These are phyloP conservation scores for Sphaerobolus stellatus DNA, from an alignment of 1,284 basidiomycete genomes.

Conservation along the genomic window DNA sequence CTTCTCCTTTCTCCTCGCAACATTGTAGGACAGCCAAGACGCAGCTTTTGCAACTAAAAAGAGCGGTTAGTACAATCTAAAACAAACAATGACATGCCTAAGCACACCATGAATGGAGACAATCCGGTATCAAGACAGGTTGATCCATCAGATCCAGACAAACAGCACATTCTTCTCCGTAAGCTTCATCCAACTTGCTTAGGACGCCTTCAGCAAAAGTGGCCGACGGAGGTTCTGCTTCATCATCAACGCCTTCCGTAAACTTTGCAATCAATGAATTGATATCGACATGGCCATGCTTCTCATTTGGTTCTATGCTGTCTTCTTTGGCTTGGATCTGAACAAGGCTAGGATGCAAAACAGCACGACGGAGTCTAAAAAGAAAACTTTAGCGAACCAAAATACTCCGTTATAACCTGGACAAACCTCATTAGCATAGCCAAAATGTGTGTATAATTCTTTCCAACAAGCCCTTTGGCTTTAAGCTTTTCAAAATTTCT, in stretches of 20 bases:
- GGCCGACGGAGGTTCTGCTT: constrained; percentile 42
- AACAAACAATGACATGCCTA: not conserved
- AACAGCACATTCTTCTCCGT: constrained; percentile 70
- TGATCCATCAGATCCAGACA: constrained; percentile 76
- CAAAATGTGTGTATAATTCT: constrained; percentile 87
- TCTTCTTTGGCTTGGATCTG: constrained; percentile 33
- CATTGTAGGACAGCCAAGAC: constrained; percentile 66
- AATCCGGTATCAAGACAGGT: constrained; percentile 69
- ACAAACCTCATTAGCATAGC: constrained; percentile 86
- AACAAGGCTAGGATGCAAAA: constrained; percentile 81
- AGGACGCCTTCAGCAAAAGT: constrained; percentile 67
- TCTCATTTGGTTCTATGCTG: constrained; percentile 26
- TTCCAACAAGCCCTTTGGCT: constrained; percentile 74
- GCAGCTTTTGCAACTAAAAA: constrained; percentile 77
- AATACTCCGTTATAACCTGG: not conserved
- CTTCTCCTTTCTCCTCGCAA: constrained; percentile 64
- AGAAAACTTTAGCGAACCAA: not conserved
- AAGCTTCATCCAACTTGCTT: constrained; percentile 46
- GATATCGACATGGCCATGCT: constrained; percentile 16
- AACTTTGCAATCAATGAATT: constrained; percentile 34
- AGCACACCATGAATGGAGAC: constrained; percentile 74
- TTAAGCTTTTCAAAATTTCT: constrained; percentile 72
- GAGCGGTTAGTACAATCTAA: not conserved
- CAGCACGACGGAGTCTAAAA: constrained; percentile 76
- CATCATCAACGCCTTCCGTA: constrained; percentile 45